These are phyloP conservation scores for Aspergillus fructus DNA, from an alignment of 2,329 filamentous ascomycete genomes.

Conservation along the genomic window DNA sequence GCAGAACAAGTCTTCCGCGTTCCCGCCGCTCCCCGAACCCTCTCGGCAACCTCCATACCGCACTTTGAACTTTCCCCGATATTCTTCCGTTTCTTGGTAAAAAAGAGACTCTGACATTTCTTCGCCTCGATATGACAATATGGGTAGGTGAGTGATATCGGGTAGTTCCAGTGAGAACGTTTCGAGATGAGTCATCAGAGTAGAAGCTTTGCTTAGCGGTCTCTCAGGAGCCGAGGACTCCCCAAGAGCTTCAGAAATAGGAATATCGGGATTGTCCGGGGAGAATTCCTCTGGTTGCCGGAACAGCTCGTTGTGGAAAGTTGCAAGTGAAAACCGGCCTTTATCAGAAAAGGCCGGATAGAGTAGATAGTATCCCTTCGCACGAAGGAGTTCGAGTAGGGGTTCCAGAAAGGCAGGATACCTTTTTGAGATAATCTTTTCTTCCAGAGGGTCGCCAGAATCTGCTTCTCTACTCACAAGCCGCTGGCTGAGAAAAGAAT, in stretches of 20 bases:
- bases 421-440: constrained; percentile 64
- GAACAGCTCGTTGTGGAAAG: constrained; percentile 74
- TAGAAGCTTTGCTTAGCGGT: constrained; percentile 38
- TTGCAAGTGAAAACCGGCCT: constrained; percentile 60
- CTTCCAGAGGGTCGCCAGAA: constrained; percentile 17
- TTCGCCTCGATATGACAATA: constrained; percentile 65
- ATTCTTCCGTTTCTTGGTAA: constrained; percentile 50
- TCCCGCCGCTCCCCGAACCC: constrained; percentile 32
- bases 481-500: constrained; percentile 71
- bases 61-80: constrained; percentile 59
- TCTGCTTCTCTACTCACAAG: constrained; percentile 40
- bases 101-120: constrained; percentile 32
- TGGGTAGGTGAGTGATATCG: constrained; percentile 51
- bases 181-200: constrained; percentile 48
- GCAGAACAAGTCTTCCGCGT: constrained; percentile 67
- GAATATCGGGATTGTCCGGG: constrained; percentile 11
- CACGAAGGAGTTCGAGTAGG: constrained; percentile 71
- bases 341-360: constrained; percentile 64
- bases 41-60: constrained; percentile 66
- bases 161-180: constrained; percentile 51
- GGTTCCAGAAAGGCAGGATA: constrained; percentile 79
- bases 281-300: constrained; percentile 67
- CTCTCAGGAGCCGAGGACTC: constrained; percentile 21
- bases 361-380: constrained; percentile 73
- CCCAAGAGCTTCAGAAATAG: constrained; percentile 15